These are phyloP conservation scores for Diutina pseudorugosa DNA, from an alignment of 1,139 yeast species.

Conservation along the genomic window DNA sequence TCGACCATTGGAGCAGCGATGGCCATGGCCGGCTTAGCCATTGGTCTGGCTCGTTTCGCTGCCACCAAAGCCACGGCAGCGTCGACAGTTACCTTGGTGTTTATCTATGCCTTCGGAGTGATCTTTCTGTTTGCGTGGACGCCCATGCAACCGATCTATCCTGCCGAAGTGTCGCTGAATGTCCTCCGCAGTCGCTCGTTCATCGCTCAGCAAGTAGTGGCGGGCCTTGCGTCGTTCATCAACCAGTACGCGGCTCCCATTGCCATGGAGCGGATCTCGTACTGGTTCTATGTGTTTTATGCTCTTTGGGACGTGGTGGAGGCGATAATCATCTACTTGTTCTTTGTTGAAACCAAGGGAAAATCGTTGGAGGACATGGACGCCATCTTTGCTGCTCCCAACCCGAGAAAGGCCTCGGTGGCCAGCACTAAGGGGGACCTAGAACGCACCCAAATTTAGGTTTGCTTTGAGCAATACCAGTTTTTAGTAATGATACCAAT, in stretches of 20 bases:
- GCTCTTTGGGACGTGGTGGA: constrained; percentile 13
- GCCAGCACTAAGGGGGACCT: too few relatives aligned
- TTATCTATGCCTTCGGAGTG: constrained; percentile 10
- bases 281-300: constrained; percentile 13
- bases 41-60: background rate
- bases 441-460: constrained; percentile 27
- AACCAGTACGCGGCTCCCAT: constrained; percentile 13
- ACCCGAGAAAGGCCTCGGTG: background rate
- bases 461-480: too few relatives aligned
- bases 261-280: constrained; percentile 13
- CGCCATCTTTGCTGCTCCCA: background rate
- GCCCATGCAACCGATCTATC: constrained; percentile 11
- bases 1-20: background rate
- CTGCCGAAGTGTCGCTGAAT: constrained; percentile 12
- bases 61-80: constrained; percentile 8
- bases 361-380: background rate
- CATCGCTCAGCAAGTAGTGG: constrained; percentile 9
- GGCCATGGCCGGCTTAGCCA: background rate
- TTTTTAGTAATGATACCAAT: too few relatives aligned
- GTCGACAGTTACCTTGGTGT: constrained; percentile 10
- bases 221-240: constrained; percentile 12
- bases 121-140: background rate
- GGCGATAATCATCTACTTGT: constrained; percentile 5
- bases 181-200: constrained; percentile 11
- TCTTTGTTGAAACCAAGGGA: background rate